Percentiles rank a stretch among this genome's conserved stretches.
These are phyloP conservation scores for Babesia bovis DNA, from an alignment of 169 alveolate species.

Conservation along the genomic window DNA sequence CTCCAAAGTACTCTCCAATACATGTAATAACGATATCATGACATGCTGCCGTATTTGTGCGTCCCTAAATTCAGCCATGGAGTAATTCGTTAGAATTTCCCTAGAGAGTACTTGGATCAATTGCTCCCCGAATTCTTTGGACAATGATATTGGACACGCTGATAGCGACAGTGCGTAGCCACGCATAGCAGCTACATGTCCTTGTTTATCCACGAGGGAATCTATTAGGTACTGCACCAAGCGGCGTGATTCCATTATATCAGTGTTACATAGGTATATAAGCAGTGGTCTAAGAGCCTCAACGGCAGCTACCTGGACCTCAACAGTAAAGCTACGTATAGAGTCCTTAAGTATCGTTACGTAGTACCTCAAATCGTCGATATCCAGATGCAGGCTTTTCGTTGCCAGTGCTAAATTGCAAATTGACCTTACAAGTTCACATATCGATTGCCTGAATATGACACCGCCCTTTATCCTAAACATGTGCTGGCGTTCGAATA, in stretches of 20 bases:
- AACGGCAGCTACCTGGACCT: slow-evolving; percentile 58
- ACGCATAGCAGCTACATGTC: slow-evolving; percentile 46
- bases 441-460: slow-evolving; percentile 39
- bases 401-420: not conserved
- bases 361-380: slow-evolving; percentile 21
- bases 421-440: slow-evolving; percentile 27
- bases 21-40: slow-evolving; percentile 14
- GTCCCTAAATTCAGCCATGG: slow-evolving; percentile 12
- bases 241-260: not conserved
- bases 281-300: slow-evolving; percentile 32
- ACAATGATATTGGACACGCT: not conserved
- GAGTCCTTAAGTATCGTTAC: slow-evolving; percentile 40
- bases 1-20: not conserved
- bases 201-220: slow-evolving; percentile 6
- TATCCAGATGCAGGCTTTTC: not conserved
- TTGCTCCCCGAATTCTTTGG: not conserved
- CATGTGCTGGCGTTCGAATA: slow-evolving; percentile 36
- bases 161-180: slow-evolving; percentile 55
- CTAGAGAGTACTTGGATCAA: slow-evolving; percentile 30
- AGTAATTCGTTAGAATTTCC: slow-evolving; percentile 16
- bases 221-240: slow-evolving; percentile 5
- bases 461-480: slow-evolving; percentile 36
- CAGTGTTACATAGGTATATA: not conserved
- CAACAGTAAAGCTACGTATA: slow-evolving; percentile 39
- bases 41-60: slow-evolving; percentile 54